Base-by-base conservation (phyloP, 2,329 filamentous ascomycete species). In the Gnomoniopsis smithogilvyi region DNA sequence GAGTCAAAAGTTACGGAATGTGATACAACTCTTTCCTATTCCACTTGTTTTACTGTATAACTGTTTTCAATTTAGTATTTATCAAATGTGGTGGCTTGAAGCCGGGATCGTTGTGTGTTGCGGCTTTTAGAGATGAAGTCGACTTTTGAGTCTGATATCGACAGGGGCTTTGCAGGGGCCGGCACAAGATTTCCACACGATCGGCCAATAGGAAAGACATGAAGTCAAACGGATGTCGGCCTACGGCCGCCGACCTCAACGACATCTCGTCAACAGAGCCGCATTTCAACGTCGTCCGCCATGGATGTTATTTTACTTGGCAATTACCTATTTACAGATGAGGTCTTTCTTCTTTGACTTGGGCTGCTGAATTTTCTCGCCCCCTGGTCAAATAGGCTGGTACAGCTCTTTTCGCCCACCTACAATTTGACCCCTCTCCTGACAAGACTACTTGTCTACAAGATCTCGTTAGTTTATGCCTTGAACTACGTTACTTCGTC, bases 71-170 rank as follows among this genome's bases (percentile, higher is more conserved):
- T 6, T 15, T 12, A 7, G 10, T 19, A 22, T 21, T 24, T 33
- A 22, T 21, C 11, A 17, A 7, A 3, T 2, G 21, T 22, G 26
- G 45, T 36, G 41, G 36, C 47, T 55, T 22, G 21, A 15, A 21
- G 33, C 21, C 34, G 22, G 51, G n/a, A 43, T 22, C 8, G 38
- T 22, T 43, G 47, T 53, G 26, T 33, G 24, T 47, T 51, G 49
- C 34, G 19, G 11, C 17, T 36, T 21, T 38, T 38, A 45, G 49
- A 57, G 47, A 30, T 51, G 56, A 48, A 26, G 54, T 60, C 26
- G 52, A 53, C 55, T 50, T 36, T 51, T 51, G 54, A 55, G 33
- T 63, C 64, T 64, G 64, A 65, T 64, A 65, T 64, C 55, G 63
- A 51, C 64, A 63, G 61, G 64, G 63, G 64, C 55, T n/a, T 26